Percentiles rank a stretch among this genome's conserved stretches.
phyloP scores from a whole-genome alignment of 1,284 basidiomycete species.

The Cutaneotrichosporon mucoides region DNA sequence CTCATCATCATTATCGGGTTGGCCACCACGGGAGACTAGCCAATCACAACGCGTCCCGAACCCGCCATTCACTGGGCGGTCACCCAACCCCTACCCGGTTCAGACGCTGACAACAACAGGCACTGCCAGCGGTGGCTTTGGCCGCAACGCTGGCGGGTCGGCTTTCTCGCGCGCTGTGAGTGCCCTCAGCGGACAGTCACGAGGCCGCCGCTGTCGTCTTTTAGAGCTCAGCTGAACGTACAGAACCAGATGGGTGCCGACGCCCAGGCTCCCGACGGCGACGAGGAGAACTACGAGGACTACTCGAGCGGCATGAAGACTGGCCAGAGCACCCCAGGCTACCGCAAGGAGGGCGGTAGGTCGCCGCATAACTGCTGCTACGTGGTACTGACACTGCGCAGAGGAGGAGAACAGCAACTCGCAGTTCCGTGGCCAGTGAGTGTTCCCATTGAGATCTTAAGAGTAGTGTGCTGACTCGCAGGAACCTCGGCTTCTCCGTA shows the following conservation, averaged over 20 bases:
- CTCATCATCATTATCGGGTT: too few species aligned
- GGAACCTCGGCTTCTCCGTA: slow-evolving; percentile 18
- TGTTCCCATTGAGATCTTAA: not conserved
- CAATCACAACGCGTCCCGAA: too few species aligned
- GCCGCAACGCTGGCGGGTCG: slow-evolving; percentile 33
- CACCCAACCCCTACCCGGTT: not conserved
- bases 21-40: too few species aligned
- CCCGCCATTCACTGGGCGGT: too few species aligned
- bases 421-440: slow-evolving; percentile 21
- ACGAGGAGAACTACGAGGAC: slow-evolving; percentile 12
- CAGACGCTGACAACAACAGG: slow-evolving; percentile 14
- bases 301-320: slow-evolving; percentile 30
- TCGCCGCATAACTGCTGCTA: too few species aligned
- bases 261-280: slow-evolving; percentile 8
- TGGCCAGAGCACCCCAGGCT: slow-evolving; percentile 35
- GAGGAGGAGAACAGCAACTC: slow-evolving; percentile 6
- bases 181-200: not conserved
- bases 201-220: not conserved
- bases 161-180: slow-evolving; percentile 35
- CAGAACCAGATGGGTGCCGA: slow-evolving; percentile 28
- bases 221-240: too few species aligned
- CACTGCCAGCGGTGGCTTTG: slow-evolving; percentile 40
- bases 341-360: slow-evolving; percentile 30
- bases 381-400: too few species aligned
- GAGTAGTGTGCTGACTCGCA: not conserved